Conservation (phyloP, 352 stramenopile species). For the Globisporangium recalcitrans region DNA sequence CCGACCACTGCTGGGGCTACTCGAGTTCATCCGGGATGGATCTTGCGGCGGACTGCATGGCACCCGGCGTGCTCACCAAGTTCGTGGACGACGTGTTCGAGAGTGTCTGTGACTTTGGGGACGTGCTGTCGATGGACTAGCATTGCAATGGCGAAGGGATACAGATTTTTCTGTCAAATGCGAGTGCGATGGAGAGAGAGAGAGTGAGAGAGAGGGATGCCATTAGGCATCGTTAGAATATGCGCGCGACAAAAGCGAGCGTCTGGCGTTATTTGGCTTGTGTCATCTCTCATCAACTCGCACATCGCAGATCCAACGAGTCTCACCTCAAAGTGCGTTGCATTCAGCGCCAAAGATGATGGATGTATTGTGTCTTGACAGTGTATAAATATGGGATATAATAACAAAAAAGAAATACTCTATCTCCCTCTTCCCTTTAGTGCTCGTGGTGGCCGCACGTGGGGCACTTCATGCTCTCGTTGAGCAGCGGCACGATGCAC, state of each 20-base stretch:
- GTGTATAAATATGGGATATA: neutral
- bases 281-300: too few relatives aligned
- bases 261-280: too few relatives aligned
- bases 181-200: too few relatives aligned
- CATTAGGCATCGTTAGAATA: too few relatives aligned
- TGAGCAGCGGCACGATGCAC: constrained; percentile 75
- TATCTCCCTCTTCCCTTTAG: neutral
- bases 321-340: neutral
- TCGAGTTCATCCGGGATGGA: too few relatives aligned
- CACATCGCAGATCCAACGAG: too few relatives aligned
- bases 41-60: neutral
- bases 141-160: neutral
- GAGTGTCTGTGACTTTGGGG: neutral
- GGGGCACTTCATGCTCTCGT: constrained; percentile 60
- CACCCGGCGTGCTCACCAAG: too few relatives aligned
- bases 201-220: neutral
- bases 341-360: neutral
- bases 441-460: constrained; percentile 48
- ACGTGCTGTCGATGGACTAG: neutral
- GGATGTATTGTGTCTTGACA: neutral
- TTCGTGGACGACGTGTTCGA: neutral
- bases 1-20: too few relatives aligned
- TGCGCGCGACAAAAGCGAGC: too few relatives aligned
- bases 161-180: too few relatives aligned
- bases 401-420: neutral